These are phyloP conservation scores for Pleurotus citrinopileatus DNA, from an alignment of 768 basidiomycete species.

Conservation along the genomic window DNA sequence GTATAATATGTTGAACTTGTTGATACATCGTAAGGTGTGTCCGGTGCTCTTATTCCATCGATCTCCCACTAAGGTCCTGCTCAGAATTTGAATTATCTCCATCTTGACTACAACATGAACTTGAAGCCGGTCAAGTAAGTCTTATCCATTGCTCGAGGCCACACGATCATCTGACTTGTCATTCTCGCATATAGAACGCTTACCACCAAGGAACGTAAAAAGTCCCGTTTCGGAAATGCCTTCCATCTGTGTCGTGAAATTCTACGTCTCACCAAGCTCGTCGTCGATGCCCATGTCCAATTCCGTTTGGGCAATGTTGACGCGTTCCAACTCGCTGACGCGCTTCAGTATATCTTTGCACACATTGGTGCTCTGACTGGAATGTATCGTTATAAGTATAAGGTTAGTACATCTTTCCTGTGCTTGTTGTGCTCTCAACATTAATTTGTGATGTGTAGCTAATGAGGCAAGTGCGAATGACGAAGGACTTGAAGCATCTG, in stretches of 20 bases:
- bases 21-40: slow-evolving; percentile 94
- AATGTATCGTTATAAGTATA: slow-evolving; percentile 99
- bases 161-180: not conserved
- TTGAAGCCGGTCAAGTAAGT: slow-evolving; percentile 88
- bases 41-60: not conserved
- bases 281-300: slow-evolving; percentile 98
- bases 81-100: slow-evolving; percentile 88
- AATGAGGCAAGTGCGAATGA: slow-evolving; percentile 99
- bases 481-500: slow-evolving; percentile 97
- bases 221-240: slow-evolving; percentile 99
- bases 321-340: slow-evolving; percentile 98
- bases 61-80: slow-evolving; percentile 8
- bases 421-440: not conserved
- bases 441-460: slow-evolving; percentile 44
- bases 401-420: slow-evolving; percentile 44
- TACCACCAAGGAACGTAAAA: slow-evolving; percentile 99
- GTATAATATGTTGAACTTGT: slow-evolving; percentile 98
- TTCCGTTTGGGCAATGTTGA: slow-evolving; percentile 98
- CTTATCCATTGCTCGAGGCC: not conserved
- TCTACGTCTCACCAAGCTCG: slow-evolving; percentile 93
- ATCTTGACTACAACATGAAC: slow-evolving; percentile 98
- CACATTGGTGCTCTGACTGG: slow-evolving; percentile 98
- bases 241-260: slow-evolving; percentile 99
- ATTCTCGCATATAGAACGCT: slow-evolving; percentile 61
- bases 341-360: slow-evolving; percentile 95